These are phyloP conservation scores for Teunomyces atbi DNA, from an alignment of 805 yeast genomes.

Conservation along the genomic window DNA sequence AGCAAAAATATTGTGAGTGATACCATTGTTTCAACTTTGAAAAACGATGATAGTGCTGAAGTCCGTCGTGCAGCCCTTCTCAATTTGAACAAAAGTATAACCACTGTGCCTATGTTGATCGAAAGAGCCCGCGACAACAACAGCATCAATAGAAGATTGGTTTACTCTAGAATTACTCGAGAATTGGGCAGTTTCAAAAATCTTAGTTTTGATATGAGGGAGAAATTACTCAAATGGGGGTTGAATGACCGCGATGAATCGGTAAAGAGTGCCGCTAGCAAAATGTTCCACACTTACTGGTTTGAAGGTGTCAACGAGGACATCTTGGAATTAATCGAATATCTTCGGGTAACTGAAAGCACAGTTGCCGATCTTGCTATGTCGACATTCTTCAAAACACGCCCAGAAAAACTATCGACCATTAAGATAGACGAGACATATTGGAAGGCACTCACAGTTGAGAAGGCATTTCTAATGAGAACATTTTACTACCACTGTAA, in stretches of 20 bases:
- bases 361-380: conserved; percentile 68
- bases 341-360: conserved; percentile 67
- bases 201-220: conserved; percentile 56
- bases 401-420: conserved; percentile 61
- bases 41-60: conserved; percentile 81
- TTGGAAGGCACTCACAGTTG: conserved; percentile 72
- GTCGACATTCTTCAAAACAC: conserved; percentile 55
- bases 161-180: conserved; percentile 66
- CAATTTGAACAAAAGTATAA: conserved; percentile 56
- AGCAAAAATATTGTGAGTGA: conserved; percentile 10
- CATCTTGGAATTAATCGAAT: conserved; percentile 66
- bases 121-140: conserved; percentile 84
- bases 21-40: conserved; percentile 40
- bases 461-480: conserved; percentile 69
- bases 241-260: conserved; percentile 77
- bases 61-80: conserved; percentile 82
- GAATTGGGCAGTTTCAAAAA: conserved; percentile 60
- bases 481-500: conserved; percentile 65
- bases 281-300: conserved; percentile 74
- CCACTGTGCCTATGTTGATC: conserved; percentile 57
- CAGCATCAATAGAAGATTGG: conserved; percentile 65
- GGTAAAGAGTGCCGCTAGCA: conserved; percentile 70
- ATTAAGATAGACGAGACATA: conserved; percentile 61
- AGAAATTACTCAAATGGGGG: conserved; percentile 77
- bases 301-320: conserved; percentile 65